Conservation (phyloP, 1,139 yeast species). For the Pichia sp. region DNA sequence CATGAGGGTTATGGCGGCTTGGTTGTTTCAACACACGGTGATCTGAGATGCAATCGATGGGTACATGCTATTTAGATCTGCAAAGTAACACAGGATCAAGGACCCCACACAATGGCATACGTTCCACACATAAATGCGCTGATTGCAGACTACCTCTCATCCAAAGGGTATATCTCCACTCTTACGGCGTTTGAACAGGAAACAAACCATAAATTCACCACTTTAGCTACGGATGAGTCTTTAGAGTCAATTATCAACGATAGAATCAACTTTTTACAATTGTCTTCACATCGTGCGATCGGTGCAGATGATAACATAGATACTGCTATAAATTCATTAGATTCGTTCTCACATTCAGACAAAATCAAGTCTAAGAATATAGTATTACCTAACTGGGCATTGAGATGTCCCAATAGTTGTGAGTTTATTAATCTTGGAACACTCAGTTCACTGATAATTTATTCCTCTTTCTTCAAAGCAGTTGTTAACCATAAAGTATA, state of each 20-base stretch:
- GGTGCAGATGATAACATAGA: conserved; percentile 18
- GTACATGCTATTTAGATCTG: too few species aligned
- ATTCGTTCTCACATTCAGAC: conserved; percentile 20
- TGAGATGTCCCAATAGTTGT: conserved; percentile 17
- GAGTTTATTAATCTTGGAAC: conserved; percentile 14
- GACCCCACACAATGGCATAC: too few species aligned
- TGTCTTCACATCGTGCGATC: conserved; percentile 9
- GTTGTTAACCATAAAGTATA: conserved; percentile 4
- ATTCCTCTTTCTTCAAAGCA: conserved; percentile 16
- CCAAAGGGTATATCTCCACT: conserved; percentile 41
- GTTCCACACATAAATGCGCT: conserved; percentile 28
- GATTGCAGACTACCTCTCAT: conserved; percentile 50
- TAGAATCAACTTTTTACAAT: conserved; percentile 35
- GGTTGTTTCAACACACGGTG: too few species aligned
- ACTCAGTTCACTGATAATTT: conserved; percentile 22
- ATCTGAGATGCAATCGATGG: too few species aligned
- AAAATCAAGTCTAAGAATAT: conserved; percentile 16
- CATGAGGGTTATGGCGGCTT: background rate
- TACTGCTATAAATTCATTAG: conserved; percentile 8
- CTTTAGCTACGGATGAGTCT: conserved; percentile 34
- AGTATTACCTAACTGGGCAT: conserved; percentile 22
- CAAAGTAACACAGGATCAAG: too few species aligned
- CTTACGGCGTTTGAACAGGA: conserved; percentile 40
- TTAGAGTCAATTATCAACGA: conserved; percentile 48
- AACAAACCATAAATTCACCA: conserved; percentile 19